Conservation (phyloP, 306 rosid species). For the Cucumis cinereus region DNA sequence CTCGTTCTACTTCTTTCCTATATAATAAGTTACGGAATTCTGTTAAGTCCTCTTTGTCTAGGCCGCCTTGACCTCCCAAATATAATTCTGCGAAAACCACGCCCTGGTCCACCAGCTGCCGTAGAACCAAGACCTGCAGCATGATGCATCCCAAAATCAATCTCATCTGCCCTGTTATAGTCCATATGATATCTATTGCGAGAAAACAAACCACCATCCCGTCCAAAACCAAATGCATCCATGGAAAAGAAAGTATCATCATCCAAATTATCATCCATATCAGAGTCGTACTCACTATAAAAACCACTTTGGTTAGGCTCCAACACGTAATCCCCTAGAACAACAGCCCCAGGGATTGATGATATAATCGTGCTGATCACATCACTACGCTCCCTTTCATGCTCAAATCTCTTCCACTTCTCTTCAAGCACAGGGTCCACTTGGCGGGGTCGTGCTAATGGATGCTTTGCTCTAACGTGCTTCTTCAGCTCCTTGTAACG, state of each 20-base stretch:
- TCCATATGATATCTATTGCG: slow-evolving; percentile 30
- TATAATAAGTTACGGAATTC: background rate
- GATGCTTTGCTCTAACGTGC: slow-evolving; percentile 80
- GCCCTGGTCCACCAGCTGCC: slow-evolving; percentile 36
- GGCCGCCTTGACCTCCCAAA: slow-evolving; percentile 10
- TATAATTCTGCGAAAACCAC: slow-evolving; percentile 15
- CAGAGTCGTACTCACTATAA: slow-evolving; percentile 48
- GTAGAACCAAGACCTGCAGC: slow-evolving; percentile 31
- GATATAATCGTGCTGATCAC: slow-evolving; percentile 85
- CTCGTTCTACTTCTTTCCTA: slow-evolving; percentile 4
- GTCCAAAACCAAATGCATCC: slow-evolving; percentile 40
- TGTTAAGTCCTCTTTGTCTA: slow-evolving; percentile 8
- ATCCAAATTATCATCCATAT: slow-evolving; percentile 46
- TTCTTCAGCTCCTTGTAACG: slow-evolving; percentile 66
- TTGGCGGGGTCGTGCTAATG: slow-evolving; percentile 77
- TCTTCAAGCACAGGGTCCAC: slow-evolving; percentile 81
- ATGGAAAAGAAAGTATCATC: slow-evolving; percentile 33
- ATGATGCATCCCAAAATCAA: slow-evolving; percentile 31
- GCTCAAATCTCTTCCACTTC: slow-evolving; percentile 83
- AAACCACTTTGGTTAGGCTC: slow-evolving; percentile 55
- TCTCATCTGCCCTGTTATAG: slow-evolving; percentile 18
- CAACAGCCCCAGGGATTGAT: slow-evolving; percentile 84
- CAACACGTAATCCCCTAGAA: slow-evolving; percentile 83
- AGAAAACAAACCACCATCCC: slow-evolving; percentile 31
- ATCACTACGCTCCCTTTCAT: slow-evolving; percentile 83